Base-by-base conservation (phyloP, 768 basidiomycete species). In the Asterophora lycoperdoides region DNA sequence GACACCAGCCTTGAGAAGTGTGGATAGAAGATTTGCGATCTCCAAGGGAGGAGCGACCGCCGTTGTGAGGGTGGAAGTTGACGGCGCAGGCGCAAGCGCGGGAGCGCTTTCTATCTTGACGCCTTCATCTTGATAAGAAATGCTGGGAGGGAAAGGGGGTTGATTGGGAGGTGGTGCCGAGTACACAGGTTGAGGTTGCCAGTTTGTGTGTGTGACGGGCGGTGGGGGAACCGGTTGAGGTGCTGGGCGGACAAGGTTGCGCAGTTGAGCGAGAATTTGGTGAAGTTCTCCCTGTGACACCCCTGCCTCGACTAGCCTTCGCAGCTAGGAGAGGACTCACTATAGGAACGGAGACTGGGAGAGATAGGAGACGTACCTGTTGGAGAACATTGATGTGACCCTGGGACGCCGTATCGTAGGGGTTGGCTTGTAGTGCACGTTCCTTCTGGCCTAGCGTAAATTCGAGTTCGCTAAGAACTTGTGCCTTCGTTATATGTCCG, bases 381-480 rank as follows among this genome's bases (percentile, higher is more conserved):
- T 84, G 80, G 26, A 98, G 70, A 26, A 93, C 80, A 44, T 73
- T 75, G 8, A 96, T 76, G 53, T 97, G 92, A 46, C 77, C 81
- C 51, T 81, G 79, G 1, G 86, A 73, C 8, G 72, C 64, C 13
- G 70, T 59, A 60, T 98, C 92, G 61, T 83, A 86, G 0, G 84
- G 87, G 54, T 90, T 90, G 1, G 71, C 54, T 57, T 87, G 86
- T 2, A 89, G 55, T 9, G 75, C 72, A 6, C 88, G 81, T 58
- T 93, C 85, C 63, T 92, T 91, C 60, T 89, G 84, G 40, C 83
- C 78, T 26, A 94, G 73, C 7, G 86, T 84, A 38, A 86, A 89
- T 54, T 93, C 86, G 3, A 93, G 72, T 64, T 93, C 89, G 41
- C 82, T 82, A 5, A 92, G 73, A 4, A 95, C 93, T 66, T 91